phyloP scores from a whole-genome alignment of 441 rosid species.

The Mallotus repandus region DNA sequence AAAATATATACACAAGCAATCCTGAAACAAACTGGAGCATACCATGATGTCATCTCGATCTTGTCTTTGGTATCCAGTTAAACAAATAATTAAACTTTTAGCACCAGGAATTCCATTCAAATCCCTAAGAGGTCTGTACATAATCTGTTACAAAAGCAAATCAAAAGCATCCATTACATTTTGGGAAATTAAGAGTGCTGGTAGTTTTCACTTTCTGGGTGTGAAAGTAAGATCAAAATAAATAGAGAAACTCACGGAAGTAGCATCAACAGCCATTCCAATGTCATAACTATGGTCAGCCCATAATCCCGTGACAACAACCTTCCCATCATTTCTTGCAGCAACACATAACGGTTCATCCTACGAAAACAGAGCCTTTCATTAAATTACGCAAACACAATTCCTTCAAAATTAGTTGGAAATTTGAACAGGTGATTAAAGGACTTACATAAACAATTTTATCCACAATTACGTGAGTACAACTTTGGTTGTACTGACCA shows the following conservation, averaged over 20 bases:
- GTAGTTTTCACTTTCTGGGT: too few species aligned
- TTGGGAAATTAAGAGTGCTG: too few species aligned
- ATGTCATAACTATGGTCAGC: conserved; percentile 76
- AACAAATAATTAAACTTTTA: conserved; percentile 54
- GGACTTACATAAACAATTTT: conserved; percentile 59
- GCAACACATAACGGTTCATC: conserved; percentile 76
- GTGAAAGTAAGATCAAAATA: too few species aligned
- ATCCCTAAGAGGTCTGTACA: conserved; percentile 74
- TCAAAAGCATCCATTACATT: not conserved
- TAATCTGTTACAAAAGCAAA: conserved; percentile 37
- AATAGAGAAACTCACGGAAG: conserved; percentile 53
- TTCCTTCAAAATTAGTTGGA: not conserved
- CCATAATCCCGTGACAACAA: conserved; percentile 71
- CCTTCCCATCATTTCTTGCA: conserved; percentile 71
- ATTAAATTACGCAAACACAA: not conserved
- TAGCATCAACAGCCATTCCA: conserved; percentile 64
- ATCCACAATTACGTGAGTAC: conserved; percentile 78
- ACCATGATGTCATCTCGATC: conserved; percentile 98
- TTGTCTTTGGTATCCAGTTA: conserved; percentile 90
- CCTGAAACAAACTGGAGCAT: conserved; percentile 11
- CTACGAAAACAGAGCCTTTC: conserved; percentile 28
- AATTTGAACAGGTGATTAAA: not conserved
- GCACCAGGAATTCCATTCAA: conserved; percentile 88
- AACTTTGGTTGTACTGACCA: conserved; percentile 41
- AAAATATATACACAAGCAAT: conserved; percentile 1